phyloP scores from a whole-genome alignment of 1,284 basidiomycete genomes.

The Agroathelia rolfsii region DNA sequence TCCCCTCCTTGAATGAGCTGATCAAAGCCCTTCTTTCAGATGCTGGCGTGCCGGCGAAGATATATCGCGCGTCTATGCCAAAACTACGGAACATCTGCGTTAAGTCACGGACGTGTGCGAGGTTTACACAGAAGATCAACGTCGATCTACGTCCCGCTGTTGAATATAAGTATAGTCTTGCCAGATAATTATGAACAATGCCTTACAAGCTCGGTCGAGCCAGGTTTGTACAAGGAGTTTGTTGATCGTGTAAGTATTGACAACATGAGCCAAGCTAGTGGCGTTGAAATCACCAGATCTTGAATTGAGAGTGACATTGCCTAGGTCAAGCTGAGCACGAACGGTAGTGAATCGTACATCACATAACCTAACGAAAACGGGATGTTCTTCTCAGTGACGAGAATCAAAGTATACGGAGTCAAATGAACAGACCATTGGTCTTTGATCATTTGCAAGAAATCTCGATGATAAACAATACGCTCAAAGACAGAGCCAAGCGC shows the following conservation, averaged over 20 bases:
- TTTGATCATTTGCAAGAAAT: conserved; percentile 88
- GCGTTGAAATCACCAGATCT: conserved; percentile 74
- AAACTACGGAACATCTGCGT: conserved; percentile 65
- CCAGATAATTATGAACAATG: conserved; percentile 2
- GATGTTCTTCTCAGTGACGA: conserved; percentile 5
- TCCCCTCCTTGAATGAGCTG: conserved; percentile 56
- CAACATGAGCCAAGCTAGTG: conserved; percentile 63
- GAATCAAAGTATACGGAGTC: background rate
- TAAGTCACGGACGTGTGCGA: conserved; percentile 75
- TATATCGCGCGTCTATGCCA: conserved; percentile 80
- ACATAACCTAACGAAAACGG: conserved; percentile 54
- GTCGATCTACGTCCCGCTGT: conserved; percentile 72
- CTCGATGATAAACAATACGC: conserved; percentile 89
- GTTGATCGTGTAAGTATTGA: conserved; percentile 75
- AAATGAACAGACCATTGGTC: conserved; percentile 64
- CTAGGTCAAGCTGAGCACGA: conserved; percentile 62
- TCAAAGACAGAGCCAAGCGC: conserved; percentile 86
- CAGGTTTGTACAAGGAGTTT: conserved; percentile 71
- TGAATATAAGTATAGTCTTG: conserved; percentile 5
- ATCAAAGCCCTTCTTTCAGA: conserved; percentile 60
- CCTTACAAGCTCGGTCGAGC: conserved; percentile 68
- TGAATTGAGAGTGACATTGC: conserved; percentile 53
- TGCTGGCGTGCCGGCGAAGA: conserved; percentile 67
- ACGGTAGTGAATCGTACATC: conserved; percentile 79
- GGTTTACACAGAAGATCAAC: conserved; percentile 83